Conservation (phyloP, 2,329 filamentous ascomycete genomes). For the Ilyonectria robusta region DNA sequence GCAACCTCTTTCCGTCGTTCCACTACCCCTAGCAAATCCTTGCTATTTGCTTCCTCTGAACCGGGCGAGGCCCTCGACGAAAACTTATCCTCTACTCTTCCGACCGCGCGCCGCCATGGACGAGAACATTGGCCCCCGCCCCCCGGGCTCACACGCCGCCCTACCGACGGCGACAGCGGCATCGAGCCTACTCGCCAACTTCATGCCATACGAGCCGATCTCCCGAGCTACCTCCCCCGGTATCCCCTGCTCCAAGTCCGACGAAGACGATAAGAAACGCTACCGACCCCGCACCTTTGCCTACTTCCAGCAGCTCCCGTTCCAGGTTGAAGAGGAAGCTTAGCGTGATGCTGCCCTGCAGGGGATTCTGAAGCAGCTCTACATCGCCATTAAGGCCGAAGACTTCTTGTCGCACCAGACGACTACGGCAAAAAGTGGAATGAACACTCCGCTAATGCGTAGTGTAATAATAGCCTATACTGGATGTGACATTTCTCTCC, state of each 20-base stretch:
- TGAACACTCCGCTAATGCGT: too few species aligned
- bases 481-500: too few species aligned
- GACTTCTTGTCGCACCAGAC: too few species aligned
- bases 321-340: slow-evolving; percentile 84
- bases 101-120: slow-evolving; percentile 51
- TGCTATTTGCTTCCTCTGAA: too few species aligned
- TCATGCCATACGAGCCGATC: slow-evolving; percentile 74
- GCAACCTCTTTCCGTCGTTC: too few species aligned
- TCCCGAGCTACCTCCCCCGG: slow-evolving; percentile 91
- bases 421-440: too few species aligned
- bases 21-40: too few species aligned
- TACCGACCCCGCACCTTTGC: slow-evolving; percentile 93
- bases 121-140: slow-evolving; percentile 55
- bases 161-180: slow-evolving; percentile 52
- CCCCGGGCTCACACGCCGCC: slow-evolving; percentile 48
- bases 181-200: slow-evolving; percentile 53
- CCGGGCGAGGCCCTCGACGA: too few species aligned
- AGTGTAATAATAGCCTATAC: too few species aligned
- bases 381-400: slow-evolving; percentile 90
- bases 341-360: slow-evolving; percentile 84
- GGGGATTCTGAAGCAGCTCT: slow-evolving; percentile 93
- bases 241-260: slow-evolving; percentile 65
- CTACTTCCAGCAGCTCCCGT: slow-evolving; percentile 92
- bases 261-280: slow-evolving; percentile 71
- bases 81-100: background rate